A percentile compares a stretch with the other conserved stretches of the same genome.
phyloP scores from a whole-genome alignment of 2,329 filamentous ascomycete species.

The Diaporthe sp. region DNA sequence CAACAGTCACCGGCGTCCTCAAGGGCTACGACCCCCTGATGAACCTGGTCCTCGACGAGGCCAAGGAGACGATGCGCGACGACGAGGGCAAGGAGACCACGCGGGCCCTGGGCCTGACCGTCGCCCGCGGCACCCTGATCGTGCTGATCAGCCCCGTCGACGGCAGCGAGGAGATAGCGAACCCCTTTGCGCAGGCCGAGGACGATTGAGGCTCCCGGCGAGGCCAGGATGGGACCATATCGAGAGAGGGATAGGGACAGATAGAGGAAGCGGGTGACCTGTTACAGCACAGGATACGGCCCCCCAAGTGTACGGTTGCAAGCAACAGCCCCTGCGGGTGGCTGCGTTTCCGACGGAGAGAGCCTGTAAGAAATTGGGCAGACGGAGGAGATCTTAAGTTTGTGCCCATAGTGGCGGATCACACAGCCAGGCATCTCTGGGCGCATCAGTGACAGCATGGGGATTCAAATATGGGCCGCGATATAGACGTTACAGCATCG shows the following conservation, averaged over 20 bases:
- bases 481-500: constrained; percentile 8
- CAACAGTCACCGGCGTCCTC: constrained; percentile 83
- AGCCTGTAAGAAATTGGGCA: neutral
- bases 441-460: neutral
- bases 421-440: neutral
- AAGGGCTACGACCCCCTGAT: constrained; percentile 98
- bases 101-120: constrained; percentile 85
- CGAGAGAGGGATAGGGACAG: neutral
- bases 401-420: neutral
- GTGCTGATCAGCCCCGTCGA: constrained; percentile 94
- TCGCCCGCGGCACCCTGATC: constrained; percentile 91
- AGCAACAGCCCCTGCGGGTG: neutral
- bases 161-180: constrained; percentile 95
- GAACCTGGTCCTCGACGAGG: constrained; percentile 97
- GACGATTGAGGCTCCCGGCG: constrained; percentile 61
- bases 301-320: too few relatives aligned
- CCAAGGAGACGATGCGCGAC: constrained; percentile 90
- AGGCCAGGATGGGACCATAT: neutral
- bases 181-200: constrained; percentile 86
- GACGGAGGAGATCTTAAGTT: neutral
- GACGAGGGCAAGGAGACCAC: constrained; percentile 91
- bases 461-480: neutral
- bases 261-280: neutral
- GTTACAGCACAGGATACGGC: neutral
- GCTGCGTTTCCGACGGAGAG: neutral